phyloP scores from a whole-genome alignment of 192 early-diverging fungal genomes.

The Entophlyctis luteolus region DNA sequence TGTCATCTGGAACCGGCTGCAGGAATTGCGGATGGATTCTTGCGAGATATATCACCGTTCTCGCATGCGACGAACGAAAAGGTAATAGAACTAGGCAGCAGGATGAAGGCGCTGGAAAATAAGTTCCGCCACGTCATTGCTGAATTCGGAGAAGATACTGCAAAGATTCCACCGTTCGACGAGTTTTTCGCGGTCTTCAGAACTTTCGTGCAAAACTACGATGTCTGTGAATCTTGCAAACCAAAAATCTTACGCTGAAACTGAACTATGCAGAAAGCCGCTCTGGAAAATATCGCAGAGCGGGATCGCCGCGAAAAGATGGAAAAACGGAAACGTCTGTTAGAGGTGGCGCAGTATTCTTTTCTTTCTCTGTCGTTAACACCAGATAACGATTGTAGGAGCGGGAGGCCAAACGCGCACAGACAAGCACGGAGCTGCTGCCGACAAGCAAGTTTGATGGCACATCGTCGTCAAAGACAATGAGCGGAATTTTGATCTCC shows the following conservation, averaged over 20 bases:
- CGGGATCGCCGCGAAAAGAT: slow-evolving; percentile 29
- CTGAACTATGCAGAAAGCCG: slow-evolving; percentile 20
- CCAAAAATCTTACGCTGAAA: background rate
- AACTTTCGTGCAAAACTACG: slow-evolving; percentile 32
- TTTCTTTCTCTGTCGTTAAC: background rate
- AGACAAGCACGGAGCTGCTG: background rate
- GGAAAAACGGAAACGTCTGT: slow-evolving; percentile 32
- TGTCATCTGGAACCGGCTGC: background rate
- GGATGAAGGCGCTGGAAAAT: slow-evolving; percentile 12
- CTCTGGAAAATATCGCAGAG: slow-evolving; percentile 25
- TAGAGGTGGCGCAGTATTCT: slow-evolving; percentile 21
- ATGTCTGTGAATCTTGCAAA: slow-evolving; percentile 16
- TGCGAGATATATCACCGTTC: slow-evolving; percentile 28
- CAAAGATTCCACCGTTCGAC: slow-evolving; percentile 28
- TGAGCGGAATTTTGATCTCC: slow-evolving; percentile 42
- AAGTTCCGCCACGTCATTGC: slow-evolving; percentile 14
- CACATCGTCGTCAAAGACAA: slow-evolving; percentile 11
- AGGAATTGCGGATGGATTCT: too few species aligned
- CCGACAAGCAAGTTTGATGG: background rate
- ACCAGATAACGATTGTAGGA: slow-evolving; percentile 11
- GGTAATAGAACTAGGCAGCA: slow-evolving; percentile 12
- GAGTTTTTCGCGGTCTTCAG: slow-evolving; percentile 42
- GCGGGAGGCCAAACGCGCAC: slow-evolving; percentile 32
- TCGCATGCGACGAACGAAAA: slow-evolving; percentile 1
- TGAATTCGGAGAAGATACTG: slow-evolving; percentile 38